Base-by-base conservation (phyloP, 345 rosid genomes). In the Geranium rotundifolium region DNA sequence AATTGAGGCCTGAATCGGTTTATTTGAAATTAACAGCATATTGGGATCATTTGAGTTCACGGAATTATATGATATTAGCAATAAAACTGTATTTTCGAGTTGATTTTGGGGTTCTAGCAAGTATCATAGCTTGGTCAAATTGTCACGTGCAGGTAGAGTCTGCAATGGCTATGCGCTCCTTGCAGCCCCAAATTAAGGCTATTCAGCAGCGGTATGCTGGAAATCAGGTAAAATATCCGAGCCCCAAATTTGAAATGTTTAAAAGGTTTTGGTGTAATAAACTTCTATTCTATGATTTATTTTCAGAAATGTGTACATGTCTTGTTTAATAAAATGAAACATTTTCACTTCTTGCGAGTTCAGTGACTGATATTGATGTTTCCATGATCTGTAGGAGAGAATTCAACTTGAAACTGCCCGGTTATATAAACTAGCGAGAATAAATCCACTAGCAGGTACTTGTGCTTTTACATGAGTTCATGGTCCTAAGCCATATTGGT, bases 381-480 rank as follows among this genome's bases (percentile, higher is more conserved):
- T 54, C 19, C 60, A 62, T 57, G 67, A 14, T 63, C 71, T 76
- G 75, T 88, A 92, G 98, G 96, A 91, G 81, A 87, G 67, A 72
- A 84, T 91, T 65, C 96, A 91, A 72, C 88, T 91, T 27, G 96
- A 91, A 76, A 91, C 90, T 59, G 96, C 98, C 20, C 79, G 98
- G 49, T 78, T 92, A 57, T 92, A 92, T 83, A 89, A 92, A 77
- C 71, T 92, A 34, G 96, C 95, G 64, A 91, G 96, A 39, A 85
- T 89, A 64, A 92, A 89, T 71, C 98, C 98, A 0, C 75, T 92
- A 41, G 95, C 98, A 75, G 98, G 98, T 87, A 73, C 60, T 72
- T 39, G 18, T 67, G 8, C 39, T 9, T 57, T 0, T 59, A 19
- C 52, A 18, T 31, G 58, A 41, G 13, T 41, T 41, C 7, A 31